phyloP scores from a whole-genome alignment of 495 filamentous ascomycete species.

The Xylaria curta region DNA sequence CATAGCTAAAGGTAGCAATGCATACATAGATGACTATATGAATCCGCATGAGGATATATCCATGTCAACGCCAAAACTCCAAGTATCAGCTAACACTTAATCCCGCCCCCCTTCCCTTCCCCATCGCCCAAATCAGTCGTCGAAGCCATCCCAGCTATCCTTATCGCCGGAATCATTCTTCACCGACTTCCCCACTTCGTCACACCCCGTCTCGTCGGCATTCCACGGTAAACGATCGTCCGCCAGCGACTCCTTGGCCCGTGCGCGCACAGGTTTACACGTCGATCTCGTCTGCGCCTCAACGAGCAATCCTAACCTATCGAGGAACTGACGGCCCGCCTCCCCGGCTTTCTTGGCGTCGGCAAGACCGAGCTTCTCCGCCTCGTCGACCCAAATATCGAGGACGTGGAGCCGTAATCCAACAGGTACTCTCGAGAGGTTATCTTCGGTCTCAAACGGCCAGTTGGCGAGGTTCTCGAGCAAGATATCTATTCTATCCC shows the following conservation, averaged over 20 bases:
- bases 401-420: slow-evolving; percentile 86
- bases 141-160: slow-evolving; percentile 78
- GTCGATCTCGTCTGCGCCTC: slow-evolving; percentile 55
- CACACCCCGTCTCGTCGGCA: slow-evolving; percentile 39
- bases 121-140: slow-evolving; percentile 51
- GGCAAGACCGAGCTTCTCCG: slow-evolving; percentile 70
- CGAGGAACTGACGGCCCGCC: slow-evolving; percentile 37
- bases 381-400: slow-evolving; percentile 90
- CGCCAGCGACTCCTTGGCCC: slow-evolving; percentile 72
- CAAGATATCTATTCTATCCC: slow-evolving; percentile 40
- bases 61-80: slow-evolving; percentile 31
- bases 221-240: slow-evolving; percentile 75
- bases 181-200: slow-evolving; percentile 36
- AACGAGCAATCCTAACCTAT: slow-evolving; percentile 44
- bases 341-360: slow-evolving; percentile 49
- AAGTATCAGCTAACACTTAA: slow-evolving; percentile 1
- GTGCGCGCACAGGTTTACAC: slow-evolving; percentile 74
- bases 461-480: slow-evolving; percentile 50
- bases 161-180: slow-evolving; percentile 52
- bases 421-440: slow-evolving; percentile 64
- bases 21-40: slow-evolving; percentile 19
- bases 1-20: slow-evolving; percentile 22
- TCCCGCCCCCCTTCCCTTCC: background rate
- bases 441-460: slow-evolving; percentile 51
- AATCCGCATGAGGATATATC: slow-evolving; percentile 29